phyloP scores from a whole-genome alignment of 2,329 filamentous ascomycete genomes.

The Colletotrichum tropicicola region DNA sequence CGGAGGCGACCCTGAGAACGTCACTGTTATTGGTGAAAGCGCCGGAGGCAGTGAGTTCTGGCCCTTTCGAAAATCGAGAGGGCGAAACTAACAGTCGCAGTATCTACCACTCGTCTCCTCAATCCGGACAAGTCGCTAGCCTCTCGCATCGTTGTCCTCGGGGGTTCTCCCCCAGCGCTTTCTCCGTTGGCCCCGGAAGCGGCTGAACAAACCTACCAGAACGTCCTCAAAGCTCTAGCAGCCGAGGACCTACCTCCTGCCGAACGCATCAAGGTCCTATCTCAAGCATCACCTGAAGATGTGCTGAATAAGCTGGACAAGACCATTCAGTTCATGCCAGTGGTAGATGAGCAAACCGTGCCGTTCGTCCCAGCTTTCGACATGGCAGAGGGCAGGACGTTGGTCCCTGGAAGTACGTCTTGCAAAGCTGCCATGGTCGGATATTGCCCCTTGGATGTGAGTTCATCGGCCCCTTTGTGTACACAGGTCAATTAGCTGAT shows the following conservation, averaged over 20 bases:
- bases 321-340: not conserved
- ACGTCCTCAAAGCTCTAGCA: not conserved
- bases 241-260: not conserved
- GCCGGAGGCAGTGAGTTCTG: slow-evolving; percentile 52
- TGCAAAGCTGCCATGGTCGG: slow-evolving; percentile 1
- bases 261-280: not conserved
- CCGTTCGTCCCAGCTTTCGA: slow-evolving; percentile 1
- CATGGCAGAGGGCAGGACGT: not conserved
- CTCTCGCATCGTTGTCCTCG: not conserved
- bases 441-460: not conserved
- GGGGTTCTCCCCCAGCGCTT: not conserved
- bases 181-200: not conserved
- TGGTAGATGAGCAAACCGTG: not conserved
- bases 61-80: no score
- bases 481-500: not conserved
- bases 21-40: slow-evolving; percentile 53
- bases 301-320: not conserved
- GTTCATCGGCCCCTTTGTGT: not conserved
- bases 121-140: not conserved
- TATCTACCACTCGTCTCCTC: not conserved
- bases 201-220: not conserved
- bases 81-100: not conserved
- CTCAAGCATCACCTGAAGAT: not conserved
- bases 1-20: slow-evolving; percentile 41
- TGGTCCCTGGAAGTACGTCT: not conserved